Percentiles rank a stretch among this genome's conserved stretches.
Conservation (phyloP, 306 rosid genomes). For the Glycine tomentella region DNA sequence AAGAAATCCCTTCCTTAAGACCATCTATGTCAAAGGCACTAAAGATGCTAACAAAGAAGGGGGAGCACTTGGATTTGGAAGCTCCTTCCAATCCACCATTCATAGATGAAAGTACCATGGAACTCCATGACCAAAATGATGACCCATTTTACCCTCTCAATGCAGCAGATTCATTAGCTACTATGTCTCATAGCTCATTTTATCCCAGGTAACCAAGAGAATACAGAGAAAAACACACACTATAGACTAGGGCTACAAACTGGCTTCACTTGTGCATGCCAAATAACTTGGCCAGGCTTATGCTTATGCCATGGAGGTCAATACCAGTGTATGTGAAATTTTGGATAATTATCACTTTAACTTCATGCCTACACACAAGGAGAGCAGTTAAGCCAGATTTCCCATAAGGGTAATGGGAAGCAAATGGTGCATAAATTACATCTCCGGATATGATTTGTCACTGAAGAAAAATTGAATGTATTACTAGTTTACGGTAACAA, state of each 20-base stretch:
- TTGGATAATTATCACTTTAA: neutral
- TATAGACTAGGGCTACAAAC: neutral
- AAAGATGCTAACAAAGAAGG: slow-evolving; percentile 68
- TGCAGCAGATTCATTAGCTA: slow-evolving; percentile 62
- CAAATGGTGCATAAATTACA: neutral
- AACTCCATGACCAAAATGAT: slow-evolving; percentile 57
- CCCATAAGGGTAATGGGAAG: neutral
- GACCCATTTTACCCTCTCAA: slow-evolving; percentile 50
- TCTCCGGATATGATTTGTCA: neutral
- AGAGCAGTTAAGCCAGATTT: neutral
- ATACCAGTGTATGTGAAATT: neutral
- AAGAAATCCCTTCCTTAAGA: slow-evolving; percentile 70
- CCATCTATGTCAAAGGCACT: slow-evolving; percentile 77
- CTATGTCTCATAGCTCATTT: slow-evolving; percentile 67
- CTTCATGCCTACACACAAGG: neutral
- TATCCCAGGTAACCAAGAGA: slow-evolving; percentile 58
- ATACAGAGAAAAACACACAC: neutral
- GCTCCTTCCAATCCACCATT: slow-evolving; percentile 83
- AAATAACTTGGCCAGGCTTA: neutral
- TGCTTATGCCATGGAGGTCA: too few relatives aligned
- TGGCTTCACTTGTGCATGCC: neutral
- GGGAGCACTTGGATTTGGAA: slow-evolving; percentile 68
- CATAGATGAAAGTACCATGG: slow-evolving; percentile 75
- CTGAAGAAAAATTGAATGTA: neutral
- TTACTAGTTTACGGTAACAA: neutral